Base-by-base conservation (phyloP, 2,329 filamentous ascomycete genomes). In the Grosmannia huntii region DNA sequence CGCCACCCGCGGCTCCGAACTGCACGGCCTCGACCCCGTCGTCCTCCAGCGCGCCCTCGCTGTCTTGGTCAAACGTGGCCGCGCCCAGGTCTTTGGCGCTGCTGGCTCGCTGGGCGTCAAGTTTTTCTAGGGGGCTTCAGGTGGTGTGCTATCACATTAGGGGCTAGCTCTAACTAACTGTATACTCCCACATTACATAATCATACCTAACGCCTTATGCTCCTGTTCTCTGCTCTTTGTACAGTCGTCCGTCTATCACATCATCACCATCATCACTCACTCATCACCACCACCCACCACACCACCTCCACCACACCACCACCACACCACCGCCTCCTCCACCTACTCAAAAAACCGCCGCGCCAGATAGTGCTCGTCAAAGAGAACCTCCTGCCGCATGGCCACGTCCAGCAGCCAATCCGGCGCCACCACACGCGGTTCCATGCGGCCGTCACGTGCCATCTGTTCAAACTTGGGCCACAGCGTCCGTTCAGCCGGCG, bases 21-120 rank as follows among this genome's bases (percentile, higher is more conserved):
- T 95, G 67, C 84, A 90, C 70, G 89, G 88, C n/a, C 87, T 99
- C 76, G 91, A 97, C 68, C 76, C 79, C 52, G 89, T 90, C 27
- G 71, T 96, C 61, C 77, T 99, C 66, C 81, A 87, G 64, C 90
- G 86, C 70, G 86, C 89, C 44, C 77, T 99, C 54, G 81, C 82
- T 60, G 77, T 94, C 55, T 78, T 96, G 54, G 91, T 95, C 41
- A 96, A 95, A 77, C 82, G 86, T 62, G 90, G 90, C 64, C 95
- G 88, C 73, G 92, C 91, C 16, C 92, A 97, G 71, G 84, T 97
- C 28, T 97, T 99, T 73, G 92, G 92, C 38, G 82, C 83, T 57
- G 90, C 92, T 66, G 90, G 92, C 68, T 87, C 89, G 61, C 83
- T 88, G 67, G 94, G 94, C 66, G 90, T 97, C 63, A 99, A 99